A percentile compares a stretch with the other conserved stretches of the same genome.
Evolutionary conservation across 805 yeast genomes (phyloP).

Genomic region (Limtongia smithiae): DNA sequence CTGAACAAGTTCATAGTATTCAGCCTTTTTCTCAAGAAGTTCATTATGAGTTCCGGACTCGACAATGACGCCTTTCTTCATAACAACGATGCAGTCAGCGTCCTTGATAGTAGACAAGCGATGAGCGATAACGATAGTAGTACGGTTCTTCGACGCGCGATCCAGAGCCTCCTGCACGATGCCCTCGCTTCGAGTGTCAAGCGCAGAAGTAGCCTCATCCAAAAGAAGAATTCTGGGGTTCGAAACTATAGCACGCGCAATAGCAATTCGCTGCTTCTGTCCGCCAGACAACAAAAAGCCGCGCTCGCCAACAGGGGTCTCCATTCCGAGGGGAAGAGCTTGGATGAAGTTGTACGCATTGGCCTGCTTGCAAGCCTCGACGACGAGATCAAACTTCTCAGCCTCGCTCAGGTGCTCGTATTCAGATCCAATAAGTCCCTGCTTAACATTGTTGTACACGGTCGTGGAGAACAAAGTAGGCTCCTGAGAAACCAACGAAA

Average conservation of each 20-base stretch:
- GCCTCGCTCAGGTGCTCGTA: conserved; percentile 38
- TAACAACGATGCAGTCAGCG: conserved; percentile 54
- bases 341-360: conserved; percentile 50
- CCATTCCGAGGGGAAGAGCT: conserved; percentile 51
- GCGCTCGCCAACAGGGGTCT: conserved; percentile 51
- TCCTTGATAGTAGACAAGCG: conserved; percentile 78
- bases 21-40: conserved; percentile 35
- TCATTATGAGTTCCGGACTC: conserved; percentile 45
- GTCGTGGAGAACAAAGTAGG: conserved; percentile 89
- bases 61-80: conserved; percentile 49
- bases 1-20: conserved; percentile 38
- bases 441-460: conserved; percentile 73
- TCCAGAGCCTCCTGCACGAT: conserved; percentile 53
- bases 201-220: conserved; percentile 67
- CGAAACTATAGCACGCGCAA: conserved; percentile 57
- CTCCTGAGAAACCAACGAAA: conserved; percentile 95
- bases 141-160: conserved; percentile 38
- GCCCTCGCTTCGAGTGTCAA: conserved; percentile 60
- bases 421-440: conserved; percentile 51
- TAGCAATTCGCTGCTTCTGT: conserved; percentile 61
- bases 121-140: conserved; percentile 82
- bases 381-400: conserved; percentile 39
- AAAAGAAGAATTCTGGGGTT: conserved; percentile 55
- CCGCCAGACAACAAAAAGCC: conserved; percentile 64
- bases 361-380: conserved; percentile 49